A percentile compares a stretch with the other conserved stretches of the same genome.
phyloP scores from a whole-genome alignment of 2,329 filamentous ascomycete species.

The Huntiella omanensis region DNA sequence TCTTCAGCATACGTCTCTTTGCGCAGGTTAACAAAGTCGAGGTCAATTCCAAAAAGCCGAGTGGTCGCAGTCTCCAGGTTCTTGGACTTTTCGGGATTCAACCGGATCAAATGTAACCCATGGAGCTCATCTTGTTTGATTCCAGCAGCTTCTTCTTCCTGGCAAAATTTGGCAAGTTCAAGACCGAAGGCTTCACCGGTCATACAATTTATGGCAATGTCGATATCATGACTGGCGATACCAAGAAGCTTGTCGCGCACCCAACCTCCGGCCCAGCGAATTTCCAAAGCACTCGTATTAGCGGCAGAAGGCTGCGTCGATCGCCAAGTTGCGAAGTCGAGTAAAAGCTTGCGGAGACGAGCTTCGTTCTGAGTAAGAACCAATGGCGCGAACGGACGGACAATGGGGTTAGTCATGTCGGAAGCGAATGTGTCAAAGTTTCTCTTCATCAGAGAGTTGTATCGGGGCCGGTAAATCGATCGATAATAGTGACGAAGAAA shows the following conservation, averaged over 20 bases:
- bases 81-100: conserved; percentile 92
- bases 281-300: conserved; percentile 30
- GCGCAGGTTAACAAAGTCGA: conserved; percentile 86
- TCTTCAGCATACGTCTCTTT: conserved; percentile 84
- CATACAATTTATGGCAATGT: conserved; percentile 72
- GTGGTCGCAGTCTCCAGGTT: conserved; percentile 85
- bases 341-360: conserved; percentile 53
- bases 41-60: conserved; percentile 65
- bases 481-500: not conserved
- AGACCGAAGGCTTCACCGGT: conserved; percentile 61
- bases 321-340: conserved; percentile 49
- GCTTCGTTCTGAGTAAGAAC: conserved; percentile 50
- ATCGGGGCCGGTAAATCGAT: not conserved
- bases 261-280: conserved; percentile 76
- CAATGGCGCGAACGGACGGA: conserved; percentile 16
- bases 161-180: conserved; percentile 49
- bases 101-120: conserved; percentile 69
- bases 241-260: conserved; percentile 68
- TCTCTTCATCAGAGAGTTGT: conserved; percentile 1
- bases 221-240: conserved; percentile 58
- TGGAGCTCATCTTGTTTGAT: conserved; percentile 42
- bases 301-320: conserved; percentile 20
- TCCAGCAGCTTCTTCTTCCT: conserved; percentile 39
- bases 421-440: conserved; percentile 1
- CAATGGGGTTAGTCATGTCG: conserved; percentile 1